Evolutionary conservation across 176 grass and related monocot genomes (phyloP), one percentile per base, ranked within the genome.

Genomic region (Carex littledalei): DNA sequence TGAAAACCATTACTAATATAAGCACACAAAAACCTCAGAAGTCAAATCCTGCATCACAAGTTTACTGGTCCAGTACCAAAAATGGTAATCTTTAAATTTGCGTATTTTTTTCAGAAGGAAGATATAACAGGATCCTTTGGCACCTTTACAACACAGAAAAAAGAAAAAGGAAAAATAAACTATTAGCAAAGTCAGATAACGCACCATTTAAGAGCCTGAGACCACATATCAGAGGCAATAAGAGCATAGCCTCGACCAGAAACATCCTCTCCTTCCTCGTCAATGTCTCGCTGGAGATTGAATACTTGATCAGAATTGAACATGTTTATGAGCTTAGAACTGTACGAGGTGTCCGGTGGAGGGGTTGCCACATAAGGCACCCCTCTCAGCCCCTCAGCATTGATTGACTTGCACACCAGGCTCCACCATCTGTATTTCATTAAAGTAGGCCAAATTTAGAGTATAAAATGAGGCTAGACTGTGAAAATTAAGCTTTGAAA

Each of bases 381-480:
- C 80, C 88, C 94, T 83, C 80, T 83, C 0, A 50, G 2, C 57
- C 53, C 88, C 13, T 89, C 87, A 72, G 85, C 84, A 79, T 72
- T 76, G 8, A 67, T 75, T 31, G 84, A 81, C 8, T 76, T 85
- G 87, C 89, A 88, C 65, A 90, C 92, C 63, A 88, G 82, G 83
- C 63, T 89, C 94, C 94, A 97, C 94, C 90, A 94, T 79, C 92
- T 97, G 87, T 86, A 22, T 37, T 80, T 49, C 13, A 83, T 29
- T 0, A 83, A 66, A 83, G 31, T 67, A 83, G 8, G 5, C 14
- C 10, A 20, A 83, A 29, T 77, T 53, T 17, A 77, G 21, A 77
- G 12, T 31, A 29, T 31, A 54, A 77, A 22, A 53, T 56, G 12
- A 77, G 21, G 1, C 49, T 26, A 55, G 21, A 77, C 29, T 77